Conservation (phyloP, 805 yeast genomes). For the Candida argentea region DNA sequence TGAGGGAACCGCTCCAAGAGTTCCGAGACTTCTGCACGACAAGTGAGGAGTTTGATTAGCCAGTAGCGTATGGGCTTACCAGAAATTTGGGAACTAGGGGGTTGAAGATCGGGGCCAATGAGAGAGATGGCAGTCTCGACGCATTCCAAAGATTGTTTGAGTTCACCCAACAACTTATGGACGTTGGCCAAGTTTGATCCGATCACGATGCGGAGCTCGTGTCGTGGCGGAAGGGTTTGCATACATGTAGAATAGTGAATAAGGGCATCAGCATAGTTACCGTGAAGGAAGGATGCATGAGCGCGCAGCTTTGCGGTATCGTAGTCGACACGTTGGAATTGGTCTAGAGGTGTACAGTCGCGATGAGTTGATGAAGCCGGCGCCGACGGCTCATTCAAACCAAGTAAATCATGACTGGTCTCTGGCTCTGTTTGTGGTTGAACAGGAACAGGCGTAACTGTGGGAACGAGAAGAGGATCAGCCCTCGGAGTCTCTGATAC, state of each 20-base stretch:
- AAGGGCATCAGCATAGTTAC: slow-evolving; percentile 67
- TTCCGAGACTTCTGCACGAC: slow-evolving; percentile 80
- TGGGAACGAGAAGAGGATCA: background rate
- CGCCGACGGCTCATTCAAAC: slow-evolving; percentile 14
- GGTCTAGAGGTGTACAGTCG: slow-evolving; percentile 19
- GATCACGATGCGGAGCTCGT: slow-evolving; percentile 57
- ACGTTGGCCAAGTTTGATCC: slow-evolving; percentile 59
- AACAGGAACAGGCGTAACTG: background rate
- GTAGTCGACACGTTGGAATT: slow-evolving; percentile 33
- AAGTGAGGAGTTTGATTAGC: slow-evolving; percentile 59
- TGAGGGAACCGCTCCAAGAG: slow-evolving; percentile 59
- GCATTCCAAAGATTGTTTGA: slow-evolving; percentile 6
- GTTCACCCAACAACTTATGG: slow-evolving; percentile 7
- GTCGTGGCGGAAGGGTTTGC: slow-evolving; percentile 46
- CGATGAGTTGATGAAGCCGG: slow-evolving; percentile 2
- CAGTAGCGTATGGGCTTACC: slow-evolving; percentile 55
- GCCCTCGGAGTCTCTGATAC: background rate
- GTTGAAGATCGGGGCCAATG: slow-evolving; percentile 16
- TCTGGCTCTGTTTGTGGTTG: slow-evolving; percentile 1
- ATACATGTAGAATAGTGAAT: slow-evolving; percentile 45
- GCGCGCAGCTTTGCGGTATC: slow-evolving; percentile 47
- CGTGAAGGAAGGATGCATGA: slow-evolving; percentile 56
- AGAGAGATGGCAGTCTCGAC: slow-evolving; percentile 37
- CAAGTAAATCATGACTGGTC: slow-evolving; percentile 9
- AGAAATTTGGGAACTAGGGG: slow-evolving; percentile 20